These are phyloP conservation scores for Aspergillus fijiensis DNA, from an alignment of 2,329 filamentous ascomycete species.

Conservation along the genomic window DNA sequence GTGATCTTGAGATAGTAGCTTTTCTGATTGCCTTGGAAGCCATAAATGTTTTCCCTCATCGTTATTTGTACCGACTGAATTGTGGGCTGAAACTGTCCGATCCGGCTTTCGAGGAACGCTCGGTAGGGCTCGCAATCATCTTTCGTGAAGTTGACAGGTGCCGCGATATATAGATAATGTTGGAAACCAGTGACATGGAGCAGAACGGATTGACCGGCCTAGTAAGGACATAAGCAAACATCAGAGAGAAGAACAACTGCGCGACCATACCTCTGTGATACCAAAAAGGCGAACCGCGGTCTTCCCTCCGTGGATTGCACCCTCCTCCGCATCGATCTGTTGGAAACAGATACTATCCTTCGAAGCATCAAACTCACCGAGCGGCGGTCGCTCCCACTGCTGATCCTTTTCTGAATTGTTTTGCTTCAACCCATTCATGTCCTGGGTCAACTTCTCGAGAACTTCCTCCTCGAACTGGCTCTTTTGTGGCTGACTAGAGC, in stretches of 20 bases:
- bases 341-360: constrained; percentile 81
- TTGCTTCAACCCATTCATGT: constrained; percentile 80
- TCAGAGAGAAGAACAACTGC: not conserved
- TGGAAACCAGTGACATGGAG: constrained; percentile 94
- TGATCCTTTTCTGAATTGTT: constrained; percentile 92
- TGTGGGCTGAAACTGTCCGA: constrained; percentile 69
- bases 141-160: constrained; percentile 76
- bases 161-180: constrained; percentile 92
- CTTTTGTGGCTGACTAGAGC: constrained; percentile 71
- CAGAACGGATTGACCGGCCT: constrained; percentile 82
- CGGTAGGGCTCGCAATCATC: constrained; percentile 77
- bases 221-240: constrained; percentile 13
- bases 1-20: constrained; percentile 92
- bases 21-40: constrained; percentile 89
- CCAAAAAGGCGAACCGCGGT: constrained; percentile 89
- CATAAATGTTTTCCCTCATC: constrained; percentile 86
- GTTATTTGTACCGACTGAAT: constrained; percentile 81
- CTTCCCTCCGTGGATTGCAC: constrained; percentile 72
- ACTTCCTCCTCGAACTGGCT: constrained; percentile 93
- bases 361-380: constrained; percentile 62
- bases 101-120: constrained; percentile 73
- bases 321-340: constrained; percentile 93
- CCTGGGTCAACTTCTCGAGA: constrained; percentile 92
- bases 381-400: constrained; percentile 72
- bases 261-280: constrained; percentile 67